Evolutionary conservation across 306 rosid species (phyloP), one percentile per base, ranked within the genome.

Genomic region (Glycyrrhiza uralensis): DNA sequence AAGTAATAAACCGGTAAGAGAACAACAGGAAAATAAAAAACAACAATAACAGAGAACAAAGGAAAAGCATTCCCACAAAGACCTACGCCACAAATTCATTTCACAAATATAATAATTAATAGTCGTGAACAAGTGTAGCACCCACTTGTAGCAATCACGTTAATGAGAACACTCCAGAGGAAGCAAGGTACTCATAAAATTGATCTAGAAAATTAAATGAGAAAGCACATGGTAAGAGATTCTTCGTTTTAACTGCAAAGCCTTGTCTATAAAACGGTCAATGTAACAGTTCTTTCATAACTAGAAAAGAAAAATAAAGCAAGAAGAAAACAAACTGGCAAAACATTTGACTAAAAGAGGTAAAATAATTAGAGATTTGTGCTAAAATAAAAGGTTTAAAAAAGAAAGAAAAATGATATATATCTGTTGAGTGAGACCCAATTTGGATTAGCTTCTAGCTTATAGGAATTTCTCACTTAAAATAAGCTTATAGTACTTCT

Each of bases 181-280:
- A 33, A 64, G 41, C 41, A 49, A 74, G 46, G 22, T n/a, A 51
- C n/a, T 13, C 51, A 36, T 36, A 55, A 46, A 30, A 52, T 5
- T 5, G 28, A 24, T 42, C 45, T 61, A 63, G 17, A 57, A 61
- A 64, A 45, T 56, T 35, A 35, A 38, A 15, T 65, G 45, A 75
- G 30, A 51, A 50, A 59, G 69, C 32, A 71, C 6, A 50, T n/a
- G 42, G 51, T 45, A 38, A 51, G 33, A 69, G 79, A 12, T 32
- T 56, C 7, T 39, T 11, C 45, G 19, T 47, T 74, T 50, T 18
- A 42, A 52, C 7, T 0, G 44, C 38, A 66, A 62, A 58, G 32
- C 38, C 63, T 45, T 1, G 18, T 36, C 59, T 14, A 20, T 35
- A 33, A 38, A 60, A 23, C 41, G 54, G 14, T 32, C 39, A 60